Conservation (phyloP, 176 grass and related monocot species). For the Aegilops tauschii region DNA sequence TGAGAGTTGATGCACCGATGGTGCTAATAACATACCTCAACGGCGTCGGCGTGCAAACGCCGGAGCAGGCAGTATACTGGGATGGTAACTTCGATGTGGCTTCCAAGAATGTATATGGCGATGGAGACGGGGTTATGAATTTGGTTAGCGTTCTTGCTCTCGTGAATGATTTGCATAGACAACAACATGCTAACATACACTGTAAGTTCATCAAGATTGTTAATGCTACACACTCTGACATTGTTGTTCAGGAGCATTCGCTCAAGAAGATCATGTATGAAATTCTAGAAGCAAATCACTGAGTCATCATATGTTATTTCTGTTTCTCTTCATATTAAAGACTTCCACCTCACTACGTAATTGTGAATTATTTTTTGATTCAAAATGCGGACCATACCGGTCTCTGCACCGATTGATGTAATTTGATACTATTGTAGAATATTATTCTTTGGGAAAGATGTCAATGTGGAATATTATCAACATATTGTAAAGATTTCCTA, state of each 20-base stretch:
- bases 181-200: not conserved
- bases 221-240: not conserved
- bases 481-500: too few relatives aligned
- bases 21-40: not conserved
- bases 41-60: not conserved
- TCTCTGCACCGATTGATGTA: too few relatives aligned
- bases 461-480: too few relatives aligned
- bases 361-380: too few relatives aligned
- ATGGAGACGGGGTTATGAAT: conserved; percentile 13
- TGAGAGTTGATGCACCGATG: not conserved
- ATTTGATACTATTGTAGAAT: too few relatives aligned
- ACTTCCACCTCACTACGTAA: not conserved
- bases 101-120: not conserved
- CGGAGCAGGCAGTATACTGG: not conserved
- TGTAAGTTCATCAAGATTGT: not conserved
- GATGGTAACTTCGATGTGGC: not conserved
- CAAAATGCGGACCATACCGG: too few relatives aligned
- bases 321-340: not conserved
- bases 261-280: not conserved
- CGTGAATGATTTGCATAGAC: not conserved
- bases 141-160: not conserved
- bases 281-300: not conserved
- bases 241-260: not conserved
- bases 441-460: too few relatives aligned
- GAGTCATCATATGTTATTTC: not conserved